These are phyloP conservation scores for Vigna unguiculata DNA, from an alignment of 306 rosid genomes.

Conservation along the genomic window DNA sequence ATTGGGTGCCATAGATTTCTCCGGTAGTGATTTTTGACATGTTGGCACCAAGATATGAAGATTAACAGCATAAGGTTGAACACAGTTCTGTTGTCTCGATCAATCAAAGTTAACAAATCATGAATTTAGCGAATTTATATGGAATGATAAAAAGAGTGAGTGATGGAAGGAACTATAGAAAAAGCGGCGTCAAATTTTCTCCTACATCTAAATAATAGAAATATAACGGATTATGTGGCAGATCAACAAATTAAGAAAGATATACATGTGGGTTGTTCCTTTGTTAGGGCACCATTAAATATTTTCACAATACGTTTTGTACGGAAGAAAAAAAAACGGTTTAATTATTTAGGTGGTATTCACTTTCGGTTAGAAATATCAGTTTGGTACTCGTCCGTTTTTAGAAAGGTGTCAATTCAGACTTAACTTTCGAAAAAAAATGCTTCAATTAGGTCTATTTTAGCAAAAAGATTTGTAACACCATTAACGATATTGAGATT, in stretches of 20 bases:
- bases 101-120: background rate
- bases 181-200: slow-evolving; percentile 23
- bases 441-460: too few relatives aligned
- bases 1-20: background rate
- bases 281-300: background rate
- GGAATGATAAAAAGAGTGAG: background rate
- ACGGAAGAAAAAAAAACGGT: background rate
- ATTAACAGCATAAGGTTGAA: slow-evolving; percentile 13
- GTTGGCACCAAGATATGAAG: slow-evolving; percentile 3
- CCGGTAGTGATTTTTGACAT: background rate
- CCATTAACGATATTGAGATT: too few relatives aligned
- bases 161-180: slow-evolving; percentile 33
- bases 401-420: too few relatives aligned
- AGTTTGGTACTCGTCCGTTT: too few relatives aligned
- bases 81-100: slow-evolving; percentile 33
- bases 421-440: too few relatives aligned
- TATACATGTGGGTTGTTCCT: background rate
- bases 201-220: too few relatives aligned
- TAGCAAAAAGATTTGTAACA: too few relatives aligned
- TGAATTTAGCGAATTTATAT: background rate
- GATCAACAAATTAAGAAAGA: too few relatives aligned
- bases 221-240: too few relatives aligned
- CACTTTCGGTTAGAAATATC: too few relatives aligned
- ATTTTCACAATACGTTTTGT: background rate
- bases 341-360: too few relatives aligned